phyloP scores from a whole-genome alignment of 768 basidiomycete species.

The Boletus patriciae region DNA sequence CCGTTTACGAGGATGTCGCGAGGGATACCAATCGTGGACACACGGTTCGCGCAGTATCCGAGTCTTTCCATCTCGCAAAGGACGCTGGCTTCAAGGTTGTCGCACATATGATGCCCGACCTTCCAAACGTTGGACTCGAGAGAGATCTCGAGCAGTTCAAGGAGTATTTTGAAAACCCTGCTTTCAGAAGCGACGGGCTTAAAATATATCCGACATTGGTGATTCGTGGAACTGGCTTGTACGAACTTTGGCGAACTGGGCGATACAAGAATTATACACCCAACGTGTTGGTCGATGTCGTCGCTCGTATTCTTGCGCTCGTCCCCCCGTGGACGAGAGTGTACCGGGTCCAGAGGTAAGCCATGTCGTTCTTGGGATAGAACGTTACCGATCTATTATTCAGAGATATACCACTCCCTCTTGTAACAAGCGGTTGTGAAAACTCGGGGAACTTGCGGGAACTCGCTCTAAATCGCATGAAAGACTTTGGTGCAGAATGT shows the following conservation, averaged over 20 bases:
- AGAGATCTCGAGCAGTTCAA: conserved; percentile 98
- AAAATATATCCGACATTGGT: conserved; percentile 99
- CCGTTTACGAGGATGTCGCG: conserved; percentile 98
- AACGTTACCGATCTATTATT: background rate
- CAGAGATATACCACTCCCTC: conserved; percentile 94
- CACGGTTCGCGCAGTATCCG: conserved; percentile 94
- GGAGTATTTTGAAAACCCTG: conserved; percentile 98
- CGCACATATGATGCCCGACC: conserved; percentile 99
- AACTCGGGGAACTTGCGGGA: conserved; percentile 97
- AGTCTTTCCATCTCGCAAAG: conserved; percentile 96
- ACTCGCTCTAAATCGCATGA: conserved; percentile 95
- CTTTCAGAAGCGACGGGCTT: conserved; percentile 93
- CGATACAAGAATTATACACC: conserved; percentile 99
- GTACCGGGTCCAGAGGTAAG: conserved; percentile 92
- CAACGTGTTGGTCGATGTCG: conserved; percentile 97
- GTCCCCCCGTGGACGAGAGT: conserved; percentile 99
- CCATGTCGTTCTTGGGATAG: conserved; percentile 1
- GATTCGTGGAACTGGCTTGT: conserved; percentile 93
- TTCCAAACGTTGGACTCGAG: conserved; percentile 96
- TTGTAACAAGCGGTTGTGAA: conserved; percentile 96
- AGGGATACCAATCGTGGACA: conserved; percentile 98
- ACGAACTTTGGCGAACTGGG: conserved; percentile 96
- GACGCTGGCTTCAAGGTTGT: conserved; percentile 99
- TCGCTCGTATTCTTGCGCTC: conserved; percentile 91
- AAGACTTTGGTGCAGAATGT: conserved; percentile 97